Evolutionary conservation across 176 grass and related monocot genomes (phyloP), one percentile per base, ranked within the genome.

Genomic region (Aegilops sharonensis): DNA sequence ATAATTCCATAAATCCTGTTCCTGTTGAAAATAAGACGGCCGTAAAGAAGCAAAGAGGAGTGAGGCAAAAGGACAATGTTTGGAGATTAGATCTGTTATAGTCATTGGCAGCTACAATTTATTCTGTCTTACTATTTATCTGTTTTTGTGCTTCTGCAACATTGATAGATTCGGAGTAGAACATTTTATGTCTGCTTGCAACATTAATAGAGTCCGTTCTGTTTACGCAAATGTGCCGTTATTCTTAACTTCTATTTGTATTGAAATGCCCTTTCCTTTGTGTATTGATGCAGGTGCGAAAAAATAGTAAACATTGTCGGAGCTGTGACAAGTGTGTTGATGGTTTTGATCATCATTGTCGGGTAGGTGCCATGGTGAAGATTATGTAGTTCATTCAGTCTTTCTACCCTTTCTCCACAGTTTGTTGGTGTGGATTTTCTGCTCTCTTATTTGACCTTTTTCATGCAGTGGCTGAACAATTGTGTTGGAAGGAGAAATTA

Each of bases 241-340:
- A 68, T 37, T 54, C 11, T 5, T 18, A 37, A 52, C 27, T 69
- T 65, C 63, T 10, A 6, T 61, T 57, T 15, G 64, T 64, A 79
- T 74, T 75, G 14, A 42, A 14, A 13, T 65, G 3, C 0, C 1
- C 11, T 81, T 85, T 32, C 3, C 10, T 75, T 79, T 82, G 5
- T 77, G 25, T 78, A 66, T 54, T 69, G 66, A 86, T 89, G 66
- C 87, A 99, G 97, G 97, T 96, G 59, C 85, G 85, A 9, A 94
- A 92, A 85, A 91, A 88, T 77, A 99, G 94, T 88, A 99, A 99
- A 71, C 97, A 99, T 79, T 99, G 97, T 64, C 89, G 97, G 82
- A 99, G 97, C 81, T 99, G 97, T 65, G 90, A 99, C 81, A 99
- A 99, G 83, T 99, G 97, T 56, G 97, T 99, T 57, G 97, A 99